Percentiles rank a stretch among this genome's conserved stretches.
Evolutionary conservation across 495 filamentous ascomycete species (phyloP).

Genomic region (Hypoxylon subgilvum): DNA sequence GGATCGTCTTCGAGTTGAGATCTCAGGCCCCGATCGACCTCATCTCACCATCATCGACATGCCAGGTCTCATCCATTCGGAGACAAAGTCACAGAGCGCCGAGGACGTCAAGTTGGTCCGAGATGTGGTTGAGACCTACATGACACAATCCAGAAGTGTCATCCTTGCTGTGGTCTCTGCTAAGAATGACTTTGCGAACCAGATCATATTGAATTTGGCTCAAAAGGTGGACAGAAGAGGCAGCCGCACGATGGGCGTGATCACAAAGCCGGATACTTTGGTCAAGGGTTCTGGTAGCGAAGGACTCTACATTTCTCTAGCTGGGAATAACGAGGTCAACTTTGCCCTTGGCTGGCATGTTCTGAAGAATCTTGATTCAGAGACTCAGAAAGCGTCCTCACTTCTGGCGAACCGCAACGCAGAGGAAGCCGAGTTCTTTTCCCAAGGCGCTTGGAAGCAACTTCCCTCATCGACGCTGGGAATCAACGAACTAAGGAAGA

Average conservation of each 20-base stretch:
- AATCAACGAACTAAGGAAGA: slow-evolving; percentile 39
- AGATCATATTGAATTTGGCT: slow-evolving; percentile 54
- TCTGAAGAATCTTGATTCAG: slow-evolving; percentile 61
- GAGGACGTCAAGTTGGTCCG: slow-evolving; percentile 56
- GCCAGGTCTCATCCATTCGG: slow-evolving; percentile 62
- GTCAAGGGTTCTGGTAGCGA: slow-evolving; percentile 34
- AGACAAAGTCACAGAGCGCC: slow-evolving; percentile 48
- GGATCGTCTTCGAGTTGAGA: slow-evolving; percentile 67
- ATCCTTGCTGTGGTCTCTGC: slow-evolving; percentile 66
- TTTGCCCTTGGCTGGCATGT: slow-evolving; percentile 70
- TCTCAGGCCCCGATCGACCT: slow-evolving; percentile 62
- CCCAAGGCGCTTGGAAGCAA: slow-evolving; percentile 53
- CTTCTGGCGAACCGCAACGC: slow-evolving; percentile 44
- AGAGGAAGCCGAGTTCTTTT: slow-evolving; percentile 49
- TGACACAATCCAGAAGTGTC: slow-evolving; percentile 60
- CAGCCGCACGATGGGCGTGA: slow-evolving; percentile 58
- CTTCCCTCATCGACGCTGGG: slow-evolving; percentile 34
- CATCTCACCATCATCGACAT: slow-evolving; percentile 70
- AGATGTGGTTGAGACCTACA: slow-evolving; percentile 60
- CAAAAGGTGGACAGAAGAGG: slow-evolving; percentile 50
- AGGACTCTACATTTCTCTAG: slow-evolving; percentile 30
- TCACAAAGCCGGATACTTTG: slow-evolving; percentile 40
- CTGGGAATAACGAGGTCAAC: slow-evolving; percentile 58
- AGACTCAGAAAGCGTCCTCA: slow-evolving; percentile 44
- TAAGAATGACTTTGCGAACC: slow-evolving; percentile 56